Evolutionary conservation across 345 rosid species (phyloP), one percentile per base, ranked within the genome.

Genomic region (Luvunga scandens): DNA sequence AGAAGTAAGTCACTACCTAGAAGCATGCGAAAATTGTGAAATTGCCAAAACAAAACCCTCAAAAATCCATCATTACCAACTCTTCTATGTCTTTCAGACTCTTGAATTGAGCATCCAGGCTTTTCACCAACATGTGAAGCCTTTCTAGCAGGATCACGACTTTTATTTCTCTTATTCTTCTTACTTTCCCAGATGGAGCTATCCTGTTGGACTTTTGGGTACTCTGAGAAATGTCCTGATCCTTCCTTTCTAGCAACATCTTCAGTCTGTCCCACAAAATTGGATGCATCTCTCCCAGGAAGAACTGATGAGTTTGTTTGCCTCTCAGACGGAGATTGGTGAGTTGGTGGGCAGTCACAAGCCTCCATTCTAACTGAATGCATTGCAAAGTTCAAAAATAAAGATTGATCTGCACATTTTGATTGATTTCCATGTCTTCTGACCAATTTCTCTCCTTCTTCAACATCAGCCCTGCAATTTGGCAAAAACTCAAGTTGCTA

Each of bases 341-440:
- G 89, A 25, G 86, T 79, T 24, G 94, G 97, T 1, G 98, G 99
- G 63, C 93, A 90, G 87, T 95, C 99, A 91, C 99, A 95, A 36
- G 98, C 98, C 89, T 95, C 99, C 98, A 92, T 80, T 81, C 99
- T 89, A 73, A 92, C 98, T 55, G 99, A 95, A 83, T 95, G 99
- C 99, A 95, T 95, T 31, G 99, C 99, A 73, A 95, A 95, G 84
- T 95, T 92, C 64, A 93, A 80, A 90, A 95, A 92, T 77, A 95
- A 86, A 28, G 97, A 87, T 71, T 93, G 90, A 71, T 95, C 99
- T 24, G 90, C 86, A 85, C 97, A 91, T 84, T 92, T 90, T 25
- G 99, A 83, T 84, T 93, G 97, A 85, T 75, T 90, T 28, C 77
- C 87, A 67, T 91, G 97, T 77, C 96, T 90, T 80, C 93, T 87